Base-by-base conservation (phyloP, 306 rosid genomes). In the Cicer chorassanicum region DNA sequence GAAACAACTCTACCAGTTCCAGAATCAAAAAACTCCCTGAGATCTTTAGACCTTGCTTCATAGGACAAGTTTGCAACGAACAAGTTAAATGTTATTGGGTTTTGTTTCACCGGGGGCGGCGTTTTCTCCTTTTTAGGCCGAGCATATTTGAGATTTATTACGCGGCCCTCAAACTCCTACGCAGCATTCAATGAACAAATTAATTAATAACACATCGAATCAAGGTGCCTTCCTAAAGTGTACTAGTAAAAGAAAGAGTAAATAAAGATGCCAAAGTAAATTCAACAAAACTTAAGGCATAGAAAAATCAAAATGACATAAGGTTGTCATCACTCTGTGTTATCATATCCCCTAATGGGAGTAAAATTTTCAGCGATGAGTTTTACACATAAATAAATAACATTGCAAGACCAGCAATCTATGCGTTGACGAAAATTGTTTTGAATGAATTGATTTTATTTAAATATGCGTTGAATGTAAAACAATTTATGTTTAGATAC, bases 121-220 rank as follows among this genome's bases (percentile, higher is more conserved):
- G 72, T 34, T 71, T 82, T 92, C 84, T 80, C 68, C 85, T 82
- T 90, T 64, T 83, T 88, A 2, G 80, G 81, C 80, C 64, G 76
- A 38, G 98, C 99, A 84, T 90, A 92, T 63, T 86, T 75, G 36
- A 95, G 8, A 78, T 14, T 89, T 70, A 92, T 73, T 38, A 72
- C 44, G 46, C 97, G 97, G 14, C 92, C 99, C 10, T 92, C 96
- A 64, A 59, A 85, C 70, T 88, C 95, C 99, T 94, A 72, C 11
- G 46, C 63, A 64, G 13, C 78, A 84, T 68, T 75, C 40, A 82
- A 9, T 49, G 49, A 60, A 77, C 2, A 79, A 8, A 55, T 18
- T 41, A 41, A 41, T 6, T 42, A 60, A 77, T 4, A 41, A 73
- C 50, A 38, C 13, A 36, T 24, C 11, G 76, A 65, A 59, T 8